These are phyloP conservation scores for Strombidium stylifer DNA, from an alignment of 73 alveolate genomes.

Conservation along the genomic window DNA sequence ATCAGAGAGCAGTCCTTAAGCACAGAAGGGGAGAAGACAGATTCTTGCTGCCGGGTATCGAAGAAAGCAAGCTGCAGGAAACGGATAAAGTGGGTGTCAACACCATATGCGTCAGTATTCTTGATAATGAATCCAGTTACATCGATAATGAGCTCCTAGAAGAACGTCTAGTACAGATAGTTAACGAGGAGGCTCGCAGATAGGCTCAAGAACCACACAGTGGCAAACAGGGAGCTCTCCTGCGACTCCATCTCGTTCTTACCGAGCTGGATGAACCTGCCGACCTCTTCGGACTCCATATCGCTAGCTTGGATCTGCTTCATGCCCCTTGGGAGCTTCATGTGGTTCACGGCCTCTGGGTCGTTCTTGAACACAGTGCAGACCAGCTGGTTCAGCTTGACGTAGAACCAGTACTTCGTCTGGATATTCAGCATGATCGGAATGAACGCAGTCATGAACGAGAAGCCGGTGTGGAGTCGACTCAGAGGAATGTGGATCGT, in stretches of 20 bases:
- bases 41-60: not conserved
- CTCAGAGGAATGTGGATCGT: conserved; percentile 19
- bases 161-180: not conserved
- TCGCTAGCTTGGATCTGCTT: too few species aligned
- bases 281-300: too few species aligned
- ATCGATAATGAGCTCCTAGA: not conserved
- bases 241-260: too few species aligned
- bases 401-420: conserved; percentile 10
- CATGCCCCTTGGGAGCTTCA: too few species aligned
- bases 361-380: not conserved
- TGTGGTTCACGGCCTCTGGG: too few species aligned
- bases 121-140: conserved; percentile 3
- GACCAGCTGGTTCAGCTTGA: not conserved
- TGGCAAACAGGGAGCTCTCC: not conserved
- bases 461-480: conserved; percentile 7
- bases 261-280: too few species aligned
- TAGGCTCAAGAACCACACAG: conserved; percentile 14
- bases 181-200: not conserved
- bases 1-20: too few species aligned
- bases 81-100: conserved; percentile 22
- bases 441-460: conserved; percentile 5
- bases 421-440: conserved; percentile 17
- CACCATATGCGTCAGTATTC: conserved; percentile 11
- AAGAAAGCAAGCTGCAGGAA: conserved; percentile 6
- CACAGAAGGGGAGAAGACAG: too few species aligned